phyloP scores from a whole-genome alignment of 202 grass and related monocot genomes.

The Setaria italica region DNA sequence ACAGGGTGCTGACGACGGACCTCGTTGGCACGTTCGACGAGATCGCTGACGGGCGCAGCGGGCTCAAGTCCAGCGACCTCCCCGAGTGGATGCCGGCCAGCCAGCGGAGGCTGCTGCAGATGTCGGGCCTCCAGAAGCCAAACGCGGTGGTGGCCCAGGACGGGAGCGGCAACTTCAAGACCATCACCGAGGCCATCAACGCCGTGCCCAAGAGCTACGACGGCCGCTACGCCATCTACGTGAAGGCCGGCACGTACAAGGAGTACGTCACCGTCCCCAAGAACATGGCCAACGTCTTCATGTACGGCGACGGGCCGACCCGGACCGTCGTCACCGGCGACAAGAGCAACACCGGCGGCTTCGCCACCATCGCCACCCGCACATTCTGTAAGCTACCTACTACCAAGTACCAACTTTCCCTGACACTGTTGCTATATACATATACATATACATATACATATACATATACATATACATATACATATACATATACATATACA shows the following conservation, averaged over 20 bases:
- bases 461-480: too few species aligned
- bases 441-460: too few species aligned
- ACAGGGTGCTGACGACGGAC: conserved; percentile 2
- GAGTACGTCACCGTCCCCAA: conserved; percentile 63
- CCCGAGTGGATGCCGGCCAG: conserved; percentile 56
- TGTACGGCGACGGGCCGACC: conserved; percentile 67
- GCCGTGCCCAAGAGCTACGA: conserved; percentile 38
- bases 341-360: conserved; percentile 48
- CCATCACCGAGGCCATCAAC: conserved; percentile 71
- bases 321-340: conserved; percentile 58
- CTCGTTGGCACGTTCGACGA: conserved; percentile 51
- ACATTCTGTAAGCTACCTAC: conserved; percentile 58
- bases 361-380: conserved; percentile 55
- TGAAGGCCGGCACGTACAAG: conserved; percentile 76
- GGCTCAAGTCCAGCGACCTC: background rate
- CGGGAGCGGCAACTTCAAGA: conserved; percentile 80
- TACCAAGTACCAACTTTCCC: too few species aligned
- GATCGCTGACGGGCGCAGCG: conserved; percentile 19
- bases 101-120: conserved; percentile 60
- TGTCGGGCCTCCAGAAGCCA: conserved; percentile 45
- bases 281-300: conserved; percentile 62
- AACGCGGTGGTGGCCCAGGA: conserved; percentile 79
- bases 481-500: too few species aligned
- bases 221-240: conserved; percentile 69
- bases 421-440: background rate